Base-by-base conservation (phyloP, 768 basidiomycete genomes). In the Boletus speciosus region DNA sequence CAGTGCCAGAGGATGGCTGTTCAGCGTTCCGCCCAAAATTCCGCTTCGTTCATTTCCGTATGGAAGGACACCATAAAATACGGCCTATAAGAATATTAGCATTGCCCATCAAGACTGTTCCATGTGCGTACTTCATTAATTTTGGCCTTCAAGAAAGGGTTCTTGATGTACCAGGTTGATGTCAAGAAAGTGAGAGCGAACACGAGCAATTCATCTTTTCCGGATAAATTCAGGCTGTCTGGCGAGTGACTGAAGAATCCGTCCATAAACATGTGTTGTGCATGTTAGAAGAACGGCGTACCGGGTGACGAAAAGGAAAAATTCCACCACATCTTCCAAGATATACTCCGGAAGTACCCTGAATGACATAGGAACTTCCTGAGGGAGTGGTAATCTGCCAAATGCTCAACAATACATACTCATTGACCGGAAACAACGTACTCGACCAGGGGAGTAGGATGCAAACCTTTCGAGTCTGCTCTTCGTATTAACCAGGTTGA, bases 91-190 rank as follows among this genome's bases (percentile, higher is more conserved):
- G 37, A 43, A 47, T 1, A 23, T 64, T 27, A 49, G 59, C 39
- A 46, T 45, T 23, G 44, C 19, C 39, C 39, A 37, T 11, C 31
- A 10, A 23, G 15, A n/a, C 21, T n/a, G 21, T 36, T 15, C 23
- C 38, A 29, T 27, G 6, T 57, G 40, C 78, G 41, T 58, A 93
- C 93, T 67, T 97, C 91, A 59, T 98, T 93, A 56, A 98, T 88
- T 72, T 98, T 96, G 19, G 93, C 84, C 72, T 98, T 98, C 62
- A 99, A 69, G 78, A 96, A 98, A 0, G 97, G 97, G 62, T 98
- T 99, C 76, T 97, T 97, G 78, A 99, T 95, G 69, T 94, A 98
- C 83, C 92, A 93, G 0, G 95, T 96, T 36, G 92, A 93, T 6
- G 87, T 84, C 56, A 99, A 74, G 79, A 98, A 98, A 2, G 92